Base-by-base conservation (phyloP, 768 basidiomycete species). In the Tricholoma saponaceum region DNA sequence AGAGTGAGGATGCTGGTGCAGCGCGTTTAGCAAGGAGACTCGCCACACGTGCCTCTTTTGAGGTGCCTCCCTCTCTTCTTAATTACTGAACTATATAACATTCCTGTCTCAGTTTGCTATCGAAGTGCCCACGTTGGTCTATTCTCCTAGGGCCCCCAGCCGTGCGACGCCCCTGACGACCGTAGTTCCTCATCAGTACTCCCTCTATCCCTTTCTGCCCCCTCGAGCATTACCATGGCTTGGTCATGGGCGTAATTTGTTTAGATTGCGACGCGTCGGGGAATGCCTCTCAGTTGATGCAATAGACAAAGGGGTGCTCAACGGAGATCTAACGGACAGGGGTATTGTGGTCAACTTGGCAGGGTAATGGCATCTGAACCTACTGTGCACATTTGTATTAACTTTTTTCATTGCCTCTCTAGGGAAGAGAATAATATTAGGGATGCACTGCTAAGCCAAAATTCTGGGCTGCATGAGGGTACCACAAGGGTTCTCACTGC, bases 151-250 rank as follows among this genome's bases (percentile, higher is more conserved):
- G 26, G 3, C 28, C n/a, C 18, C n/a, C 8, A 30, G 28, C 18
- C 25, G 2, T 12, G n/a, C 47, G 16, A n/a, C n/a, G 8, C 18
- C 26, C 28, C 28, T 50, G 55, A 70, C 52, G 70, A 67, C 55
- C 69, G 73, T 61, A 61, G 72, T 20, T 68, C 69, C 72, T 3
- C 67, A 70, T 28, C 65, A 65, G 16, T 90, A 88, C 66, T 79
- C 86, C n/a, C 61, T 89, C 37, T 92, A 84, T 67, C 90, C 90
- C 0, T 89, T 89, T 64, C 62, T 81, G 5, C 71, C 82, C 1
- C 73, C 80, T 10, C 79, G 75, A 14, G 65, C 79, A 9, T 67
- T 81, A 35, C 78, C 79, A 6, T 83, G 82, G 77, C 79, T 73
- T 37, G 71, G 77, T 61, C 71, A 70, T 20, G 59, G 74, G 9